Conservation (phyloP, 306 rosid genomes). For the Dryas octopetala region DNA sequence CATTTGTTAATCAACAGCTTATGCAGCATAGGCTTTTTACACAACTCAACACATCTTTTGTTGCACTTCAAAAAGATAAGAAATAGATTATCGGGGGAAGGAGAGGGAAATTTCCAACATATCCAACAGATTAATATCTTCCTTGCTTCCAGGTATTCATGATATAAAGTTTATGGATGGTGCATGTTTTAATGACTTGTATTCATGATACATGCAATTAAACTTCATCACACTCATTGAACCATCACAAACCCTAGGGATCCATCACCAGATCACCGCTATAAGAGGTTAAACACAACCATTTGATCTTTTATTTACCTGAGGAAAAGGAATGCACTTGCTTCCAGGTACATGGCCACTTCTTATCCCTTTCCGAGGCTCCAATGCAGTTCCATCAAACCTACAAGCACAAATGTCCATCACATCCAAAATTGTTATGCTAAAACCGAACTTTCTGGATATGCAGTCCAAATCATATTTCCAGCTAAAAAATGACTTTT, state of each 20-base stretch:
- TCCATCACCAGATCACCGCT: background rate
- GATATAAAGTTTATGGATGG: background rate
- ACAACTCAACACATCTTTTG: background rate
- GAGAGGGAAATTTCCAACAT: background rate
- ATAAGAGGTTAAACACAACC: conserved; percentile 2
- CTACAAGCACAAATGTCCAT: conserved; percentile 47
- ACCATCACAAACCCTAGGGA: background rate
- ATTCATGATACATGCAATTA: background rate
- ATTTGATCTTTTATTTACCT: conserved; percentile 47
- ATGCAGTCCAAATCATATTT: no score
- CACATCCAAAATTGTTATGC: conserved; percentile 18
- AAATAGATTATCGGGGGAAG: background rate
- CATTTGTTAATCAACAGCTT: conserved; percentile 1
- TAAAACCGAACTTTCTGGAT: background rate
- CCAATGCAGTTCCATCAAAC: conserved; percentile 72
- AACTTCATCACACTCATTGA: background rate
- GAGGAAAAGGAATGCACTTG: conserved; percentile 77
- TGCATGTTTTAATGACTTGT: no score
- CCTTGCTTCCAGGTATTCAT: background rate
- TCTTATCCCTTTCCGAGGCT: conserved; percentile 88
- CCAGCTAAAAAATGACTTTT: no score
- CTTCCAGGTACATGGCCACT: conserved; percentile 95
- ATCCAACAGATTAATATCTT: no score
- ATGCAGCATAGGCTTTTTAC: background rate
- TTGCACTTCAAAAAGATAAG: conserved; percentile 1